Evolutionary conservation across 495 filamentous ascomycete species (phyloP).

Genomic region (Tuber melanosporum): DNA sequence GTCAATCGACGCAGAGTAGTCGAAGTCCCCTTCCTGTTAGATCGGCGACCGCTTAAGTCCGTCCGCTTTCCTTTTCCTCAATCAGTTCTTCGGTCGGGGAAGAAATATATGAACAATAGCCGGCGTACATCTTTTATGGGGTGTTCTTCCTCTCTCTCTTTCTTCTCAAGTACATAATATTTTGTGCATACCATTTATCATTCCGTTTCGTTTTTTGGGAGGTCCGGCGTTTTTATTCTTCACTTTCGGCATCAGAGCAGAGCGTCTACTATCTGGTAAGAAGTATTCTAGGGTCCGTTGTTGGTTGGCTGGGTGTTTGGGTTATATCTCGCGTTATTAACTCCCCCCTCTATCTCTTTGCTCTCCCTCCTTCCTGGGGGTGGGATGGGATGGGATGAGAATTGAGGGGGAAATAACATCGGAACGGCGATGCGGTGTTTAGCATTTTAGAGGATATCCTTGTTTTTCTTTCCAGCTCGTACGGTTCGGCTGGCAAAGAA

Average conservation of each 20-base stretch:
- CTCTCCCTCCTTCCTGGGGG: not conserved
- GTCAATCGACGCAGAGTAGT: constrained; percentile 42
- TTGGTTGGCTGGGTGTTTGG: not conserved
- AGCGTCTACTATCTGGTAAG: not conserved
- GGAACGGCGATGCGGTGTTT: constrained; percentile 10
- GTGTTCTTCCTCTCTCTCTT: not conserved
- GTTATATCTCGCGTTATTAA: not conserved
- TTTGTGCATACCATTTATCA: constrained; percentile 12
- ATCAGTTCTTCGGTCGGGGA: not conserved
- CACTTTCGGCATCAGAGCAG: not conserved
- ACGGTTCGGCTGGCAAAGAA: constrained; percentile 18
- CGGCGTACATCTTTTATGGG: not conserved
- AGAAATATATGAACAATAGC: not conserved
- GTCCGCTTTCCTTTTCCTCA: not conserved
- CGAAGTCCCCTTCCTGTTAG: constrained; percentile 45
- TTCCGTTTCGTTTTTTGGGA: constrained; percentile 4
- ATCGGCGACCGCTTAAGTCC: constrained; percentile 44
- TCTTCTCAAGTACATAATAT: not conserved
- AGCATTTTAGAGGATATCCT: constrained; percentile 11
- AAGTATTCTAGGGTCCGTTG: not conserved
- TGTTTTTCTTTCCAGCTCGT: constrained; percentile 32
- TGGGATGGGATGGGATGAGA: constrained; percentile 1
- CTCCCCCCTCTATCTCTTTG: not conserved
- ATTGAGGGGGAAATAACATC: constrained; percentile 19
- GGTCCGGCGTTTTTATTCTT: constrained; percentile 10